These are phyloP conservation scores for Endoconidiophora laricicola DNA, from an alignment of 2,329 filamentous ascomycete species.

Conservation along the genomic window DNA sequence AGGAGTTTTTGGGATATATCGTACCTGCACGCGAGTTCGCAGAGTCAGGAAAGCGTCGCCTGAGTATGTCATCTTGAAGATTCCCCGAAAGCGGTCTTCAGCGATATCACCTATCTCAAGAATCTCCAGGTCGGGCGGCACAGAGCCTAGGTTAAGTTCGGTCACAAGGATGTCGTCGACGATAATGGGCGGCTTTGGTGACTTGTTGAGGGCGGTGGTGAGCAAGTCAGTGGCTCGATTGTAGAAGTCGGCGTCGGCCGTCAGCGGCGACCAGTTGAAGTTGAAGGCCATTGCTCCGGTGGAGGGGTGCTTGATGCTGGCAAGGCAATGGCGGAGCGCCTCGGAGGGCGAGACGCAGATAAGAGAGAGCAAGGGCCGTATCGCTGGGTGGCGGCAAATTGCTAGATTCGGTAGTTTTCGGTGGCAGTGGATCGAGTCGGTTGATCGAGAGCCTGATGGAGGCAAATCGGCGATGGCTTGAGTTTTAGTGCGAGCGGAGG, in stretches of 20 bases:
- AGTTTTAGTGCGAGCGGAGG: too few relatives aligned
- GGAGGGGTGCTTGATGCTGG: background rate
- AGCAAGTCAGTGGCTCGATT: constrained; percentile 83
- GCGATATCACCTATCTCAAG: constrained; percentile 94
- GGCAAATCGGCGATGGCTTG: too few relatives aligned
- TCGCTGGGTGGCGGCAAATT: background rate
- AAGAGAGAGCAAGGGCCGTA: background rate
- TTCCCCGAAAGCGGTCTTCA: constrained; percentile 90
- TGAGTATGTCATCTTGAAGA: constrained; percentile 98
- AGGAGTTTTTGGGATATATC: constrained; percentile 15
- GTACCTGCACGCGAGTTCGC: constrained; percentile 82
- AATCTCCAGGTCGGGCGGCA: constrained; percentile 89
- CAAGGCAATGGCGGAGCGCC: background rate
- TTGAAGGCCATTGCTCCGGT: constrained; percentile 77
- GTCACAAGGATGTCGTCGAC: constrained; percentile 98
- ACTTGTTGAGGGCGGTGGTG: constrained; percentile 91
- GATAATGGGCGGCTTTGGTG: constrained; percentile 93
- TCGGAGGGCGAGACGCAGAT: background rate
- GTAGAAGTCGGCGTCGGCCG: constrained; percentile 85
- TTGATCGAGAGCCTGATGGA: too few relatives aligned
- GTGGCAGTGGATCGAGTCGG: too few relatives aligned
- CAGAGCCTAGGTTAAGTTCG: constrained; percentile 89
- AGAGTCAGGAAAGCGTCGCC: constrained; percentile 91
- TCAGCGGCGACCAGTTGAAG: constrained; percentile 99
- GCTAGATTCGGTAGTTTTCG: too few relatives aligned